A percentile compares a stretch with the other conserved stretches of the same genome.
Evolutionary conservation across 1,284 basidiomycete species (phyloP).

Genomic region (Leccinum subrobustum): DNA sequence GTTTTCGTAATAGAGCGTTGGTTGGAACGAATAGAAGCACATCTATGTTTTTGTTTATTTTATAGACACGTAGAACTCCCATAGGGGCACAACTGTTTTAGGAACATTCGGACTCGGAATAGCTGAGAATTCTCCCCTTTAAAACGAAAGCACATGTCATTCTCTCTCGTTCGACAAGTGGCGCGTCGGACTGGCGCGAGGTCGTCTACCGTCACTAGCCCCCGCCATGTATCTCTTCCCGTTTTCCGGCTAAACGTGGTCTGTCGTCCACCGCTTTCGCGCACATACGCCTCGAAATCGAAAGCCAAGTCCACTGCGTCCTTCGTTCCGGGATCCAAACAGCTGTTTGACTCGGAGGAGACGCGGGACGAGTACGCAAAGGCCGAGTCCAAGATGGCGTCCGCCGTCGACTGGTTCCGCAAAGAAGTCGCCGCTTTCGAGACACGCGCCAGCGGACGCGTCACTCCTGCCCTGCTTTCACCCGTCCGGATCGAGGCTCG

Average conservation of each 20-base stretch:
- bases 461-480: slow-evolving; percentile 69
- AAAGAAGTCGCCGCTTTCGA: slow-evolving; percentile 68
- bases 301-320: slow-evolving; percentile 46
- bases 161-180: slow-evolving; percentile 14
- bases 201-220: not conserved
- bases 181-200: slow-evolving; percentile 8
- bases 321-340: slow-evolving; percentile 57
- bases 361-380: slow-evolving; percentile 54
- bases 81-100: slow-evolving; percentile 7
- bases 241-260: not conserved
- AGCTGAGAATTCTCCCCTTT: not conserved
- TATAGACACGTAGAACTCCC: not conserved
- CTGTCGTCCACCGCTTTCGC: slow-evolving; percentile 2
- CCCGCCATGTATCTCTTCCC: not conserved
- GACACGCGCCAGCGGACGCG: slow-evolving; percentile 69
- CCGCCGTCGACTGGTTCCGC: slow-evolving; percentile 64
- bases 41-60: not conserved
- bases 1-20: slow-evolving; percentile 41
- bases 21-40: not conserved
- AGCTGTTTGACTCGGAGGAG: slow-evolving; percentile 49
- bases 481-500: slow-evolving; percentile 60
- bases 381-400: slow-evolving; percentile 61
- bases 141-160: slow-evolving; percentile 1
- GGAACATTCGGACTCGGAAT: not conserved
- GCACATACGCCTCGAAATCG: slow-evolving; percentile 34